A percentile compares a stretch with the other conserved stretches of the same genome.
Conservation (phyloP, 495 filamentous ascomycete species). For the Podospora pseudopauciseta region DNA sequence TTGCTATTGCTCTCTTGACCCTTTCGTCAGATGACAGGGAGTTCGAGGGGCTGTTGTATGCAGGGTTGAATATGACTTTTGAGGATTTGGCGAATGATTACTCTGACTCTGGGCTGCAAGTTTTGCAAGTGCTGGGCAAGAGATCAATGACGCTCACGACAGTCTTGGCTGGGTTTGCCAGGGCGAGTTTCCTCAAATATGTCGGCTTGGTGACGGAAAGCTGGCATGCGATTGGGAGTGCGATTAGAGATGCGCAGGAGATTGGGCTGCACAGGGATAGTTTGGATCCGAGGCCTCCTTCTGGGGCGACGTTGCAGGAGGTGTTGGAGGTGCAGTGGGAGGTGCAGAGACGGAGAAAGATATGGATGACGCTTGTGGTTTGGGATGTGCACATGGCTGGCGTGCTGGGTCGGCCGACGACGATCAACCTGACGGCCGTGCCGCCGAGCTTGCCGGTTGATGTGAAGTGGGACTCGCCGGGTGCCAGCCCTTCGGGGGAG, state of each 20-base stretch:
- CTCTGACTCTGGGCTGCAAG: constrained; percentile 52
- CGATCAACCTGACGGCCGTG: constrained; percentile 44
- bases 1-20: constrained; percentile 53
- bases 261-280: constrained; percentile 56
- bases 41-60: constrained; percentile 53
- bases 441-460: constrained; percentile 42
- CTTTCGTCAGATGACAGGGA: constrained; percentile 43
- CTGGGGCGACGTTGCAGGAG: constrained; percentile 35
- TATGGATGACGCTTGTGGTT: constrained; percentile 55
- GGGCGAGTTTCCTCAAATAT: constrained; percentile 48
- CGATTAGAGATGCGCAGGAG: constrained; percentile 60
- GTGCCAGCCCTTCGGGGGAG: constrained; percentile 26
- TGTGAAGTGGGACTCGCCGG: constrained; percentile 2
- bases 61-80: constrained; percentile 54
- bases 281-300: constrained; percentile 36
- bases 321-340: constrained; percentile 51
- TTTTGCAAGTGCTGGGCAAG: constrained; percentile 54
- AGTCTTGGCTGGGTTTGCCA: constrained; percentile 54
- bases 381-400: constrained; percentile 61
- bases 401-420: constrained; percentile 56
- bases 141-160: constrained; percentile 51
- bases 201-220: constrained; percentile 42
- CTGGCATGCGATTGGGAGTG: constrained; percentile 57
- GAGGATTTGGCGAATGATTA: constrained; percentile 57
- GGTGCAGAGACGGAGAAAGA: constrained; percentile 48